Base-by-base conservation (phyloP, 2,329 filamentous ascomycete genomes). In the Trichocomaceae sp. region DNA sequence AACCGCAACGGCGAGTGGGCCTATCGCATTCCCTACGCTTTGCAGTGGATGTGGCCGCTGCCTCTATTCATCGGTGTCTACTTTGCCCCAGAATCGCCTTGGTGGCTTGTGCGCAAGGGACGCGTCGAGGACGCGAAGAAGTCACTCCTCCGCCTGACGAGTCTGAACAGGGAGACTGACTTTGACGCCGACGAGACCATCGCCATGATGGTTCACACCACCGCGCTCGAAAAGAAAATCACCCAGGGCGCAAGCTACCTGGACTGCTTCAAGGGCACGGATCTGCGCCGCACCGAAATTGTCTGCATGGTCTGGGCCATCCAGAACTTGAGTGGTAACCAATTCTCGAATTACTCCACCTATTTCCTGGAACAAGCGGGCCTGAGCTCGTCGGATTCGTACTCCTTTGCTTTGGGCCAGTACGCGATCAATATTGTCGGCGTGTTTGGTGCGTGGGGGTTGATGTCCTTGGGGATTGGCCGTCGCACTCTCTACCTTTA, bases 171-270 rank as follows among this genome's bases (percentile, higher is more conserved):
- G 2, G 84, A 89, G 57, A 85, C 83, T 0, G 80, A 86, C 57
- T 91, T 93, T 62, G 82, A 95, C 64, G 82, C 87, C 10, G 87
- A 95, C 59, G 88, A 93, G 72, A 93, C 88, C 0, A 78, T 95
- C 49, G 85, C 88, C 63, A 95, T 95, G 88, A 95, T 96, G 87
- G 83, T 90, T 1, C 88, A 95, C 66, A 96, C 90, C 0, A 91
- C 87, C 0, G 86, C 86, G 0, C 75, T 95, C 10, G 90, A 95
- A 68, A 80, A 88, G 65, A 77, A 83, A 70, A 87, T 90, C 52
- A 90, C 87, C 3, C 74, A 75, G 6, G 89, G 89, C 29, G 83
- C 87, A 5, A 84, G 79, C 52, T 95, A 93, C 69, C 72, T 81
- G 62, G 90, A 95, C 69, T 95, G 90, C 73, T 95, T 95, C 79